Conservation (phyloP, 805 yeast genomes). For the Jamesozyma spencerorum region DNA sequence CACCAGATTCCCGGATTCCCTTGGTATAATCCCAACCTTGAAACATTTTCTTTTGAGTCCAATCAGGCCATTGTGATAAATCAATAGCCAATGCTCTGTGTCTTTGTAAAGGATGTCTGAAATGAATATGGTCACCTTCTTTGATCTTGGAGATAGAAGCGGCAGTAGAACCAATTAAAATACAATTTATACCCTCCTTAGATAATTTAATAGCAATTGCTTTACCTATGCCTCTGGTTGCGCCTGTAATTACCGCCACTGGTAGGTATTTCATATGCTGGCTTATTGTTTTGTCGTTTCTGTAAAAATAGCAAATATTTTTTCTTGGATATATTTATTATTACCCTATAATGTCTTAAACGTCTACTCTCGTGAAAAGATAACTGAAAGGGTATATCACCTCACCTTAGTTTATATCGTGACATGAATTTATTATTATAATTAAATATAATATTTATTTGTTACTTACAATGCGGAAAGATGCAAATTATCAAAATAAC, state of each 20-base stretch:
- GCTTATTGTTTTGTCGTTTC: not conserved
- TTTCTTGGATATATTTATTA: not conserved
- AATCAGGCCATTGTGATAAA: conserved; percentile 23
- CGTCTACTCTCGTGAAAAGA: too few species aligned
- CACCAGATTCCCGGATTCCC: not conserved
- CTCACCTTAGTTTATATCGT: not conserved
- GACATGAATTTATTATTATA: conserved; percentile 1
- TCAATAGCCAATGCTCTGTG: conserved; percentile 24
- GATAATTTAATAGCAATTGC: conserved; percentile 25
- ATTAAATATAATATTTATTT: not conserved
- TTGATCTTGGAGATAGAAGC: conserved; percentile 8
- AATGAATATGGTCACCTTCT: conserved; percentile 6
- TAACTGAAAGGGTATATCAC: too few species aligned
- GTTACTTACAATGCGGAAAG: conserved; percentile 1
- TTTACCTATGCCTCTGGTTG: conserved; percentile 37
- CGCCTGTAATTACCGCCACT: conserved; percentile 35
- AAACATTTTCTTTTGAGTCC: conserved; percentile 10
- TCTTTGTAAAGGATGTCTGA: conserved; percentile 11
- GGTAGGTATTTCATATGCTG: conserved; percentile 6
- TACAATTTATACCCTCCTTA: conserved; percentile 19
- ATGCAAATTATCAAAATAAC: not conserved
- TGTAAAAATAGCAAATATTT: not conserved
- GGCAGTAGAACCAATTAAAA: conserved; percentile 19
- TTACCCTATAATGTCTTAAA: too few species aligned
- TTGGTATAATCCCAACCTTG: conserved; percentile 11